Percentiles rank a stretch among this genome's conserved stretches.
These are phyloP conservation scores for Bipolaris zeicola DNA, from an alignment of 2,329 filamentous ascomycete species.

Conservation along the genomic window DNA sequence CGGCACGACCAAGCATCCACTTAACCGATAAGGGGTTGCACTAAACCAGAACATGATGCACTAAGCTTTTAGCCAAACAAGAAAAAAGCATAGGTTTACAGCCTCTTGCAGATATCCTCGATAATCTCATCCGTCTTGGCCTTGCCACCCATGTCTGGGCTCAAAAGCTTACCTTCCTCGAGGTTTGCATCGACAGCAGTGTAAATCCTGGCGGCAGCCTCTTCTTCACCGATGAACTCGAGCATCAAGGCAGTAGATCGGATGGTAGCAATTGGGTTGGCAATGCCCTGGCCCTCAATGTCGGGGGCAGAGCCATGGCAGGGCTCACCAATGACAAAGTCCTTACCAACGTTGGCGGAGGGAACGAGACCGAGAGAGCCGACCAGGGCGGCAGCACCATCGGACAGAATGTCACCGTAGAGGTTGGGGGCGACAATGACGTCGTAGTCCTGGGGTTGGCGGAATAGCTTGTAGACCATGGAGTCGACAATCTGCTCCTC, in stretches of 20 bases:
- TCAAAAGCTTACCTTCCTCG: constrained; percentile 79
- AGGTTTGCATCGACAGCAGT: constrained; percentile 89
- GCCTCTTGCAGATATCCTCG: constrained; percentile 79
- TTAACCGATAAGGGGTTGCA: neutral
- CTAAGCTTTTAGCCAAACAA: neutral
- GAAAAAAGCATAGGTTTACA: constrained; percentile 58
- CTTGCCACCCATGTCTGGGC: constrained; percentile 86
- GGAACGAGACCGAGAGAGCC: constrained; percentile 91
- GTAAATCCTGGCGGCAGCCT: constrained; percentile 88
- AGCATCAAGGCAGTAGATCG: constrained; percentile 92
- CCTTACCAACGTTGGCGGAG: constrained; percentile 91
- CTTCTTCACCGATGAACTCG: constrained; percentile 88
- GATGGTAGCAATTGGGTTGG: constrained; percentile 95
- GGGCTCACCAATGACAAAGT: constrained; percentile 95
- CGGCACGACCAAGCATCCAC: no score
- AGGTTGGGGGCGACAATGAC: constrained; percentile 97
- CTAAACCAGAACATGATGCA: neutral
- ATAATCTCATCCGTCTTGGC: constrained; percentile 87
- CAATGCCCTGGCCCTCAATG: constrained; percentile 89
- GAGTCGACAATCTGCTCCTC: constrained; percentile 99
- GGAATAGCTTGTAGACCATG: constrained; percentile 99
- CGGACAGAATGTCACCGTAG: constrained; percentile 95
- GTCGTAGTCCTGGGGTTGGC: constrained; percentile 92
- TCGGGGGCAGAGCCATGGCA: constrained; percentile 97
- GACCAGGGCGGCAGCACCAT: constrained; percentile 92